Evolutionary conservation across 2,329 filamentous ascomycete species (phyloP).

Genomic region (Neurospora sp.): DNA sequence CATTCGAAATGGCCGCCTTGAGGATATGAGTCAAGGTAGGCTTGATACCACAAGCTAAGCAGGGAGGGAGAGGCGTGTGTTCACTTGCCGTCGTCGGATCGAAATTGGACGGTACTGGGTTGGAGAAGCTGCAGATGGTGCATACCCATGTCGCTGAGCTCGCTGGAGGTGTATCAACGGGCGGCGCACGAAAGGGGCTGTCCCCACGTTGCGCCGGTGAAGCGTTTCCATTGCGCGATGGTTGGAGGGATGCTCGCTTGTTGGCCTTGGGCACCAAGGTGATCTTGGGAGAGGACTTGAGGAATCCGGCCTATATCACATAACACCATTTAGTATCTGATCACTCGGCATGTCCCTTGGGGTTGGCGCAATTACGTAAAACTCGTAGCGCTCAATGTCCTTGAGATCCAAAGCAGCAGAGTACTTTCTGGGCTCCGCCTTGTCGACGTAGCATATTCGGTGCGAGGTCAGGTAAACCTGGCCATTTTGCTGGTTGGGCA

Average conservation of each 20-base stretch:
- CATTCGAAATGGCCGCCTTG: constrained; percentile 75
- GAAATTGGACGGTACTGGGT: constrained; percentile 87
- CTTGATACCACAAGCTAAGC: constrained; percentile 87
- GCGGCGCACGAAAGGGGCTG: constrained; percentile 31
- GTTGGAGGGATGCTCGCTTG: constrained; percentile 53
- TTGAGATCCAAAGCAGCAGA: constrained; percentile 81
- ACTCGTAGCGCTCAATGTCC: constrained; percentile 82
- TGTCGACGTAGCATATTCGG: constrained; percentile 89
- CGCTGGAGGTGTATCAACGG: constrained; percentile 36
- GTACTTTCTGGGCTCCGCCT: constrained; percentile 71
- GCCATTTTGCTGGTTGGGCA: constrained; percentile 87
- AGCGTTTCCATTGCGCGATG: constrained; percentile 35
- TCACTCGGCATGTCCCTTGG: not conserved
- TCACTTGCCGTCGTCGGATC: constrained; percentile 72
- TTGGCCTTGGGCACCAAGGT: constrained; percentile 74
- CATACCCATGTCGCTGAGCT: constrained; percentile 83
- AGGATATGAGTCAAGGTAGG: constrained; percentile 72
- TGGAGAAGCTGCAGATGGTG: constrained; percentile 90
- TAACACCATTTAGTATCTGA: constrained; percentile 9
- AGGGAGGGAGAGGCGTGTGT: constrained; percentile 74
- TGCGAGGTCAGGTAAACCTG: constrained; percentile 96
- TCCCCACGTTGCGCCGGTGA: constrained; percentile 37
- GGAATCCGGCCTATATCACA: constrained; percentile 61
- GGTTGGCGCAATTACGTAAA: constrained; percentile 51
- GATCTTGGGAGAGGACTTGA: constrained; percentile 92